phyloP scores from a whole-genome alignment of 2,329 filamentous ascomycete species.

The Chaetomium strumarium region DNA sequence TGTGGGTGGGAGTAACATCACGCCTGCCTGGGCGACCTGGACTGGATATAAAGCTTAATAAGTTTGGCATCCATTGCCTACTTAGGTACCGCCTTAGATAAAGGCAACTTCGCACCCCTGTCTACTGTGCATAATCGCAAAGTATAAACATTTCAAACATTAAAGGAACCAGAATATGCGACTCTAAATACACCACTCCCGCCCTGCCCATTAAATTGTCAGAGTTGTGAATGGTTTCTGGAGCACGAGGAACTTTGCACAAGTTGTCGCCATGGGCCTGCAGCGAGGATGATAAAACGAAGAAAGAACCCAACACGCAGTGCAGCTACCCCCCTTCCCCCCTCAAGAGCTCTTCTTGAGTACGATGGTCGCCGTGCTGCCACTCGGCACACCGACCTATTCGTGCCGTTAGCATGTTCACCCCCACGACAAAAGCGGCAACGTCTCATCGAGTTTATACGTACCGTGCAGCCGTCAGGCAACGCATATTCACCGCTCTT shows the following conservation, averaged over 20 bases:
- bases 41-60: too few species aligned
- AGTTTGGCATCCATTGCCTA: too few species aligned
- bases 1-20: too few species aligned
- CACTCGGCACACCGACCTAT: slow-evolving; percentile 39
- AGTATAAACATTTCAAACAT: slow-evolving; percentile 22
- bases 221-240: slow-evolving; percentile 2
- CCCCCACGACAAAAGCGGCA: background rate
- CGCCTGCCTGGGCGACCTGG: too few species aligned
- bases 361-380: slow-evolving; percentile 40
- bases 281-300: slow-evolving; percentile 1
- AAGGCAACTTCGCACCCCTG: slow-evolving; percentile 2
- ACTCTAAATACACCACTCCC: slow-evolving; percentile 15
- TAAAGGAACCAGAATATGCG: slow-evolving; percentile 14
- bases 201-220: slow-evolving; percentile 1
- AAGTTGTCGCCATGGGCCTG: slow-evolving; percentile 2
- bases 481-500: slow-evolving; percentile 56
- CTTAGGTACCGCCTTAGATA: too few species aligned
- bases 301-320: slow-evolving; percentile 6
- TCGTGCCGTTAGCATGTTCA: slow-evolving; percentile 18
- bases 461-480: slow-evolving; percentile 74
- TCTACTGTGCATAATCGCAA: slow-evolving; percentile 15
- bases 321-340: background rate
- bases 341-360: slow-evolving; percentile 28
- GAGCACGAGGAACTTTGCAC: background rate
- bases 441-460: slow-evolving; percentile 31